Evolutionary conservation across 148 eudicot species (phyloP), one percentile per base, ranked within the genome.

Genomic region (Vaccinium vitisidaea): DNA sequence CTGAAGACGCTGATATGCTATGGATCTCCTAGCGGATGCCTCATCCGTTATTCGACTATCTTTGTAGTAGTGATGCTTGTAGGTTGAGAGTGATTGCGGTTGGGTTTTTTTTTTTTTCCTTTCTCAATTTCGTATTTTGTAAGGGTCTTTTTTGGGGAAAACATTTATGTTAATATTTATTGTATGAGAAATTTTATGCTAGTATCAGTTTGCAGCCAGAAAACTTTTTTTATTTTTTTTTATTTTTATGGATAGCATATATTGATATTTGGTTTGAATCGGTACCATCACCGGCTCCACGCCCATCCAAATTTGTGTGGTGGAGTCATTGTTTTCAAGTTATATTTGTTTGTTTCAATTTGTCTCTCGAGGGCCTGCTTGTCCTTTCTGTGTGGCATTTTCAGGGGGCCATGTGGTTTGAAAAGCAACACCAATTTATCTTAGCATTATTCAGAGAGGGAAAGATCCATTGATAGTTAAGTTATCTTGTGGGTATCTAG

Each of bases 111-210:
- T 18, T 77, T 21, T 69, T 69, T 11, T 19, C 25, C 9, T 63
- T 3, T 23, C 27, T 70, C 52, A 36, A 21, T 75, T 30, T 25
- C 52, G 73, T 9, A 15, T 16, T 50, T 65, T 56, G 30, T 9
- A 58, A 78, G 84, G 21, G 19, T 80, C 55, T 86, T 78, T 53
- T 53, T 11, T 27, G n/a, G 73, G 58, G 81, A 83, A 83, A 83
- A 83, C 85, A 86, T 8, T 83, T 70, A 78, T 86, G 86, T 83
- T 80, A 80, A 80, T 86, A 83, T 86, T 83, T 86, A 73, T 73
- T 86, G 85, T 86, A 83, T 74, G 83, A 77, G 78, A 86, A 75
- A 65, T 83, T 82, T 77, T 77, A 86, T 83, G 8, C 79, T 86
- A 86, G 85, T 69, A 78, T 78, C 85, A 56, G 75, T 83, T 80